Base-by-base conservation (phyloP, 2,329 filamentous ascomycete species). In the Didymella sp. region DNA sequence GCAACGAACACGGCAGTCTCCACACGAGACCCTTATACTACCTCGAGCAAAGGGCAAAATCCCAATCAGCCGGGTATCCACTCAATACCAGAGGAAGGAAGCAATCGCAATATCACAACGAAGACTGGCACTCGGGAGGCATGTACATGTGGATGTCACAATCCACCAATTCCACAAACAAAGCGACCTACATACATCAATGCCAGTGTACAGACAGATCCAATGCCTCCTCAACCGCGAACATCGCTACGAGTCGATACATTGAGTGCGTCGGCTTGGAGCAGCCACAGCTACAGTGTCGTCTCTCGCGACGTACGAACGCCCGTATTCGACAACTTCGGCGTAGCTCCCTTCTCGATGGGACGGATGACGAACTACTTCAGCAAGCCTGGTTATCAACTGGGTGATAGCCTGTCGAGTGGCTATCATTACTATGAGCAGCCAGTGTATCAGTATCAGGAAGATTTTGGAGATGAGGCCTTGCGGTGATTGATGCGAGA, bases 361-460 rank as follows among this genome's bases (percentile, higher is more conserved):
- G 71, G 73, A 0, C 56, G 68, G 17, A 72, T 72, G 71, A 59
- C 72, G 28, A 67, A 67, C 19, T 75, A 70, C 38, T 75, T 74
- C 51, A 68, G 59, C 12, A 71, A 69, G 21, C 72, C 71, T 0
- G 68, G 68, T 3, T 75, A 76, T 33, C 68, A 72, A 38, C 60
- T 75, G 1, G 72, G 73, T 0, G 70, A 73, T 50, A 68, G 73
- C 27, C 43, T 76, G 21, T 50, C 59, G 7, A 66, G 66, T 22
- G 61, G 59, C 2, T 73, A 73, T 53, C 58, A 62, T n/a, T 50
- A 51, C 9, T 35, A 59, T 21, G 30, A 61, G 51, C 51, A 56
- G 37, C 33, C 46, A 2, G 27, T 62, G 3, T 64, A 64, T 53
- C 51, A 61, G 2, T 61, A 64, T 24, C 50, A 62, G 33, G 33